These are phyloP conservation scores for Tylopilus sp. DNA, from an alignment of 768 basidiomycete species.

Conservation along the genomic window DNA sequence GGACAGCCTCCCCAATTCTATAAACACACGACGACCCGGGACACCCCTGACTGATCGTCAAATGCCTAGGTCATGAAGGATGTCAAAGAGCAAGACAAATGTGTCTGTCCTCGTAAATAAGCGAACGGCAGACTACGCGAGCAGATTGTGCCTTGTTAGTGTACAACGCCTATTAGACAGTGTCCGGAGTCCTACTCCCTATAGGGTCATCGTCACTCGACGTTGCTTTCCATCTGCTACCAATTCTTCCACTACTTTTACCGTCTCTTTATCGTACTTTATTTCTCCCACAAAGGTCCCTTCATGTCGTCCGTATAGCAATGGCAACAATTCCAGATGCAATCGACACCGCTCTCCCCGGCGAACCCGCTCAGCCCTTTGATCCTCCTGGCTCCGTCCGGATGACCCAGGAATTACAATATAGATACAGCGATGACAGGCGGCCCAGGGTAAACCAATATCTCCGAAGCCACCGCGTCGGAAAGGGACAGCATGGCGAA, in stretches of 20 bases:
- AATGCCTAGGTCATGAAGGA: constrained; percentile 44
- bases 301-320: constrained; percentile 29
- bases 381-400: constrained; percentile 45
- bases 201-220: constrained; percentile 17
- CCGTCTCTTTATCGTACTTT: constrained; percentile 10
- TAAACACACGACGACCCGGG: constrained; percentile 22
- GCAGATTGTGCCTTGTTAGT: background rate
- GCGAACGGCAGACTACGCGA: constrained; percentile 12
- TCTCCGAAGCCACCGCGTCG: constrained; percentile 68
- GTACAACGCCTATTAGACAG: constrained; percentile 21
- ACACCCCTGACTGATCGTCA: constrained; percentile 25
- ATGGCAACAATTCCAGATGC: constrained; percentile 25
- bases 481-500: constrained; percentile 87
- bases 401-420: constrained; percentile 45
- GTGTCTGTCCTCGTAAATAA: constrained; percentile 34
- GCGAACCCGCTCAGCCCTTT: constrained; percentile 33
- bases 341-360: constrained; percentile 31
- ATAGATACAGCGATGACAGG: constrained; percentile 38
- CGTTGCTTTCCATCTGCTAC: constrained; percentile 23
- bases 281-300: constrained; percentile 2
- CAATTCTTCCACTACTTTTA: constrained; percentile 16
- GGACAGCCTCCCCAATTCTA: constrained; percentile 21
- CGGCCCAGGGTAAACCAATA: constrained; percentile 81
- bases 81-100: constrained; percentile 49
- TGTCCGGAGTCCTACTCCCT: constrained; percentile 27